Evolutionary conservation across 2,329 filamentous ascomycete species (phyloP).

Genomic region (Ophidiomyces ophidiicola): DNA sequence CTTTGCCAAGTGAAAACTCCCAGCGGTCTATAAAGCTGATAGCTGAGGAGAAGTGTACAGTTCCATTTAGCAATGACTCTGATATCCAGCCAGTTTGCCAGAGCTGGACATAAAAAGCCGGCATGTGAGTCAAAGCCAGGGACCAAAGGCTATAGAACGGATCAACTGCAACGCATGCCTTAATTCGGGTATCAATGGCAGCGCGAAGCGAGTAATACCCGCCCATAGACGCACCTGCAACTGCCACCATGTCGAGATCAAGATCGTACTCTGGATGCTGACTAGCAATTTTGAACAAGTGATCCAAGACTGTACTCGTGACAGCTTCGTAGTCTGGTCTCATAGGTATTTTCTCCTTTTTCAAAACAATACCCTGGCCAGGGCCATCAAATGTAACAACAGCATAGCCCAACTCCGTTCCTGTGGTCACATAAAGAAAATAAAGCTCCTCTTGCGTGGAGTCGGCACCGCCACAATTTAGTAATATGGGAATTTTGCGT

Average conservation of each 20-base stretch:
- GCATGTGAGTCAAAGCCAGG: constrained; percentile 19
- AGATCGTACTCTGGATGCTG: constrained; percentile 19
- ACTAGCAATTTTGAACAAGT: constrained; percentile 16
- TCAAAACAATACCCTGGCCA: constrained; percentile 33
- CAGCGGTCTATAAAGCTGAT: constrained; percentile 19
- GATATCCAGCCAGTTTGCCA: constrained; percentile 22
- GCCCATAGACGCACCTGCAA: constrained; percentile 33
- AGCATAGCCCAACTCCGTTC: constrained; percentile 30
- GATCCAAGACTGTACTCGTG: constrained; percentile 23
- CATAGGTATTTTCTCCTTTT: constrained; percentile 21
- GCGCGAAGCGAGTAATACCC: constrained; percentile 38
- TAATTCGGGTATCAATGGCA: constrained; percentile 32
- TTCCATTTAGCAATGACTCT: constrained; percentile 21
- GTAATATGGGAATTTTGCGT: constrained; percentile 27
- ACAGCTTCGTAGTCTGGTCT: constrained; percentile 33
- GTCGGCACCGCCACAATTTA: constrained; percentile 30
- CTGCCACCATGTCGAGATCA: constrained; percentile 28
- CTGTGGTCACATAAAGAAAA: constrained; percentile 22
- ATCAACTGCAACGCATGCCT: constrained; percentile 34
- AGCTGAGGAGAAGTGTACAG: constrained; percentile 13
- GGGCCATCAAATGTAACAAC: constrained; percentile 38
- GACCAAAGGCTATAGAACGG: constrained; percentile 28
- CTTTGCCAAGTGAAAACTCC: constrained; percentile 18
- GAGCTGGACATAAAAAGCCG: constrained; percentile 18
- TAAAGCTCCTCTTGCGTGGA: constrained; percentile 34